Evolutionary conservation across 2,329 filamentous ascomycete species (phyloP).

Genomic region (Purpureocillium takamizusanense): DNA sequence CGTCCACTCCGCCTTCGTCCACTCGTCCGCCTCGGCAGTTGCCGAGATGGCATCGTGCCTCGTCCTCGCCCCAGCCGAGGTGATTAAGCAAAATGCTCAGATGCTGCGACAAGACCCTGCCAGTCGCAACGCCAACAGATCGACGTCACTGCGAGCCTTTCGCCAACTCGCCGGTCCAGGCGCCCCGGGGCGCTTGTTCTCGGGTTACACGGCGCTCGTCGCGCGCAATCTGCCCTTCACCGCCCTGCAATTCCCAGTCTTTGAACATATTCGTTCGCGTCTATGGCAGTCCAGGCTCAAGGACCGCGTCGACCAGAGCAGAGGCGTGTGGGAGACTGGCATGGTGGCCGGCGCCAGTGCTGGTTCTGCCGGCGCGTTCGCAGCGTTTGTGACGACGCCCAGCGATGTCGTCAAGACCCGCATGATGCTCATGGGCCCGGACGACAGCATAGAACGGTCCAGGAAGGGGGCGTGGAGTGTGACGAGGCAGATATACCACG

Average conservation of each 20-base stretch:
- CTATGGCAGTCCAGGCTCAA: conserved; percentile 32
- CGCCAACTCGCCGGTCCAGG: conserved; percentile 42
- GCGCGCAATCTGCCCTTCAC: conserved; percentile 82
- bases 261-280: conserved; percentile 57
- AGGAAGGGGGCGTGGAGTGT: conserved; percentile 44
- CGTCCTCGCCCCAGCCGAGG: conserved; percentile 80
- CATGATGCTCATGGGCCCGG: conserved; percentile 65
- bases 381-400: conserved; percentile 77
- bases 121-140: conserved; percentile 11
- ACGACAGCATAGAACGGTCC: conserved; percentile 16
- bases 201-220: conserved; percentile 72
- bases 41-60: conserved; percentile 81
- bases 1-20: conserved; percentile 59
- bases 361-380: conserved; percentile 62
- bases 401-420: conserved; percentile 85
- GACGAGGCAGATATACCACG: conserved; percentile 52
- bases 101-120: conserved; percentile 45
- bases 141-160: conserved; percentile 40
- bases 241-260: conserved; percentile 80
- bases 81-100: conserved; percentile 90
- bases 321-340: conserved; percentile 53
- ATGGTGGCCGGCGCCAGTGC: conserved; percentile 66
- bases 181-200: conserved; percentile 48
- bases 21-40: conserved; percentile 63
- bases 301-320: conserved; percentile 15